Percentiles rank a stretch among this genome's conserved stretches.
These are phyloP conservation scores for Tetrapyrgos nigripes DNA, from an alignment of 1,284 basidiomycete species.

Conservation along the genomic window DNA sequence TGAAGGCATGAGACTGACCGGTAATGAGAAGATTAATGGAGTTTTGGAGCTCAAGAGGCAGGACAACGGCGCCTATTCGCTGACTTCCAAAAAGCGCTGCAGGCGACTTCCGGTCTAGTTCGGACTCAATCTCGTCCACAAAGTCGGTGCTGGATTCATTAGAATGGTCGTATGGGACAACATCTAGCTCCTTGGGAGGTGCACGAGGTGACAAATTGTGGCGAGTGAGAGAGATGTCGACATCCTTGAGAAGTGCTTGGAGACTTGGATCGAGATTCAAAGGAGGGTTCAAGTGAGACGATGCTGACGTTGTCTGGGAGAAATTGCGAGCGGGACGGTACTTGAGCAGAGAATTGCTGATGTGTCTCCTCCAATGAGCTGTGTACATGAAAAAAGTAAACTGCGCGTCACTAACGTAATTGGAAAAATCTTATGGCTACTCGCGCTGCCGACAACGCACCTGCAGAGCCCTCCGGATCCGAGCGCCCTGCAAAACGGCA, in stretches of 20 bases:
- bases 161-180: conserved; percentile 40
- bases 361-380: neutral
- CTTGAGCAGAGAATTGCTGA: neutral
- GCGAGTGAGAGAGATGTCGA: conserved; percentile 65
- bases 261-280: conserved; percentile 70
- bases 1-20: conserved; percentile 45
- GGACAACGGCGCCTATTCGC: conserved; percentile 67
- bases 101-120: conserved; percentile 67
- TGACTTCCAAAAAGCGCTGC: conserved; percentile 82
- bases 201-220: conserved; percentile 39
- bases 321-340: conserved; percentile 21
- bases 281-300: conserved; percentile 48
- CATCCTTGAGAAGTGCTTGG: conserved; percentile 63
- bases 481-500: conserved; percentile 16
- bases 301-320: conserved; percentile 15
- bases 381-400: conserved; percentile 19
- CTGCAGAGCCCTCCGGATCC: neutral
- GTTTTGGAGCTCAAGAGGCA: conserved; percentile 74
- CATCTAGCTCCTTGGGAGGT: conserved; percentile 60
- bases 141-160: conserved; percentile 29
- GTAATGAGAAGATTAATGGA: conserved; percentile 63
- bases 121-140: conserved; percentile 41
- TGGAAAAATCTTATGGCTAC: conserved; percentile 12
- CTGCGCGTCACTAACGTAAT: conserved; percentile 8
- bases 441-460: conserved; percentile 17